Evolutionary conservation across 2,329 filamentous ascomycete genomes (phyloP).

Genomic region (Fusarium chlamydosporum): DNA sequence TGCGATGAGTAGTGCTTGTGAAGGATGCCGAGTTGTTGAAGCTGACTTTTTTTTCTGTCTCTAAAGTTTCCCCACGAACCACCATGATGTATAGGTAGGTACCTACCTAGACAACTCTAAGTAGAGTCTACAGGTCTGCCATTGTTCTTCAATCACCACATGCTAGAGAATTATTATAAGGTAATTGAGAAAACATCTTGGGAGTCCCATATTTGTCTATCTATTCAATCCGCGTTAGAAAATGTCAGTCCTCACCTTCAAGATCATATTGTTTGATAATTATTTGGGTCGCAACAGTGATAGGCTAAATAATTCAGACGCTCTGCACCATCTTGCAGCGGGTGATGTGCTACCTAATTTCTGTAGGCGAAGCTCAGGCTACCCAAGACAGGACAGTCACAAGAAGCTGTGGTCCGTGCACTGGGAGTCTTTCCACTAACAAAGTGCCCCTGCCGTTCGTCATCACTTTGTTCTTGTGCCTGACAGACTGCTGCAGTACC

Average conservation of each 20-base stretch:
- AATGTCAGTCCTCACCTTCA: too few relatives aligned
- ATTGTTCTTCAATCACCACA: neutral
- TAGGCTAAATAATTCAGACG: too few relatives aligned
- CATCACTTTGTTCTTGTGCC: slow-evolving; percentile 36
- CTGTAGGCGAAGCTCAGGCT: too few relatives aligned
- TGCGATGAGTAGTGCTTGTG: slow-evolving; percentile 11
- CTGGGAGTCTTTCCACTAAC: slow-evolving; percentile 19
- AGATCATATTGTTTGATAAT: too few relatives aligned
- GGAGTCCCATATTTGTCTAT: too few relatives aligned
- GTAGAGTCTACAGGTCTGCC: neutral
- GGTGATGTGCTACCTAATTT: too few relatives aligned
- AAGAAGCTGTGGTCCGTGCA: slow-evolving; percentile 41
- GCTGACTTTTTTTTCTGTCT: slow-evolving; percentile 30
- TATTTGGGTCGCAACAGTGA: too few relatives aligned
- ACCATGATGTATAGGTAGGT: slow-evolving; percentile 15
- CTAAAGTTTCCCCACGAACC: slow-evolving; percentile 16
- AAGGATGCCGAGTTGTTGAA: slow-evolving; percentile 11
- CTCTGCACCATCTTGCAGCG: too few relatives aligned
- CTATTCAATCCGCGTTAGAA: too few relatives aligned
- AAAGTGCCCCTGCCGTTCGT: slow-evolving; percentile 32
- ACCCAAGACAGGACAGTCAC: too few relatives aligned
- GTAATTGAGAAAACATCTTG: neutral
- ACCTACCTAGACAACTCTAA: too few relatives aligned
- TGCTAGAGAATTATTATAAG: neutral
- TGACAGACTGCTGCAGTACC: neutral